These are phyloP conservation scores for Mucor saturninus DNA, from an alignment of 371 early-diverging fungal genomes.

Conservation along the genomic window DNA sequence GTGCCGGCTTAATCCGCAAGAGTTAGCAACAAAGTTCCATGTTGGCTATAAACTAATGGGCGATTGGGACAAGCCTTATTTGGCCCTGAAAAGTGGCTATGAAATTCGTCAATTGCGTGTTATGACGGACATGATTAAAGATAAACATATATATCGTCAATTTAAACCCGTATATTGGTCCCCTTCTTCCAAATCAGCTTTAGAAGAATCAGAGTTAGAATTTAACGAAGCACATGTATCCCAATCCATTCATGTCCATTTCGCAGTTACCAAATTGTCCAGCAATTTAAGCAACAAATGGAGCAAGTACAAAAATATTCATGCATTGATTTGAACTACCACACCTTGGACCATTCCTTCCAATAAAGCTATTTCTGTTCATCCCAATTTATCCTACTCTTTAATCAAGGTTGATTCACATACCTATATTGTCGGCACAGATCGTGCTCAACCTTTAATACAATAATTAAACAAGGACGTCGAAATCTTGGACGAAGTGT, in stretches of 20 bases:
- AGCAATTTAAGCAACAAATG: conserved; percentile 27
- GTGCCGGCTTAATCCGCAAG: too few species aligned
- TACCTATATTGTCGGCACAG: conserved; percentile 56
- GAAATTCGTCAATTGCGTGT: conserved; percentile 80
- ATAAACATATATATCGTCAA: conserved; percentile 75
- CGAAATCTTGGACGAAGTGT: conserved; percentile 28
- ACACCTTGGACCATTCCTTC: conserved; percentile 97
- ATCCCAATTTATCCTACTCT: conserved; percentile 75
- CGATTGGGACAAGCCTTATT: conserved; percentile 85
- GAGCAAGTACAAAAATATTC: conserved; percentile 28
- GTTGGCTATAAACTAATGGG: too few species aligned
- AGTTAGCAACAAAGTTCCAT: too few species aligned
- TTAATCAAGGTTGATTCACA: conserved; percentile 47
- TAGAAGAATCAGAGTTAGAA: conserved; percentile 91
- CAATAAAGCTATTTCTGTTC: conserved; percentile 84
- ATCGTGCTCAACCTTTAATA: conserved; percentile 45
- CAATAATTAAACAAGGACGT: conserved; percentile 23
- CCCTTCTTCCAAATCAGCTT: conserved; percentile 88
- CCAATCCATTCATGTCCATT: conserved; percentile 75
- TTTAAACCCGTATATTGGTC: conserved; percentile 93
- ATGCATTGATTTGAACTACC: conserved; percentile 92
- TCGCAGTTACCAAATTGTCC: conserved; percentile 47
- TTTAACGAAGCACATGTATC: conserved; percentile 86
- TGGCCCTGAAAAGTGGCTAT: conserved; percentile 77
- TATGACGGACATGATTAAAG: conserved; percentile 77